phyloP scores from a whole-genome alignment of 2,329 filamentous ascomycete species.

The Colletotrichum sansevieriae region DNA sequence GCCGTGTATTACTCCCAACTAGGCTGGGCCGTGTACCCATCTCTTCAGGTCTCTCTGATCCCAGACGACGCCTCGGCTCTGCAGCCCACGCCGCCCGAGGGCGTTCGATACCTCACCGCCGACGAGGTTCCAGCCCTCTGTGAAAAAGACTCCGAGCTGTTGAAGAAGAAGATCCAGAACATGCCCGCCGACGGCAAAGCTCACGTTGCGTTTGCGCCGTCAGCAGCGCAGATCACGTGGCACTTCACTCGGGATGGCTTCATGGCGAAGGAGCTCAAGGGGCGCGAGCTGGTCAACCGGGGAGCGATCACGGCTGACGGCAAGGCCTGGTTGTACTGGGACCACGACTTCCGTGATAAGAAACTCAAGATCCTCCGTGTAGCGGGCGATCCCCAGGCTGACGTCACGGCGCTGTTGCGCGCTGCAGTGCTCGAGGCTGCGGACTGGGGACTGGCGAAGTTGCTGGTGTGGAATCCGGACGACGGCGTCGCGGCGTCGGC shows the following conservation, averaged over 20 bases:
- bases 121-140: slow-evolving; percentile 46
- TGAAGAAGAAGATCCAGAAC: slow-evolving; percentile 41
- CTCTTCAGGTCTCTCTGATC: slow-evolving; percentile 50
- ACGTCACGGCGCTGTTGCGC: slow-evolving; percentile 48
- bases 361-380: slow-evolving; percentile 49
- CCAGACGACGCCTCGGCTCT: slow-evolving; percentile 43
- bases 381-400: slow-evolving; percentile 44
- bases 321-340: slow-evolving; percentile 52
- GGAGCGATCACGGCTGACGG: slow-evolving; percentile 47
- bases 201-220: slow-evolving; percentile 52
- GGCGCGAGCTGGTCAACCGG: slow-evolving; percentile 37
- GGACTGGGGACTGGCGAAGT: slow-evolving; percentile 49
- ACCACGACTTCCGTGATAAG: slow-evolving; percentile 50
- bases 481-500: slow-evolving; percentile 47
- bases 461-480: slow-evolving; percentile 54
- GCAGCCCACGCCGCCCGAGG: slow-evolving; percentile 37
- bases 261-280: slow-evolving; percentile 45
- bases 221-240: slow-evolving; percentile 48
- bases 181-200: slow-evolving; percentile 45
- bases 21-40: slow-evolving; percentile 52
- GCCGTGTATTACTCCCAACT: slow-evolving; percentile 50
- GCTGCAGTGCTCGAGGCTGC: slow-evolving; percentile 52
- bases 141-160: slow-evolving; percentile 45
- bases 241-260: slow-evolving; percentile 50
- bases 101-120: slow-evolving; percentile 44